Base-by-base conservation (phyloP, 495 filamentous ascomycete species). In the Neurospora discreta region DNA sequence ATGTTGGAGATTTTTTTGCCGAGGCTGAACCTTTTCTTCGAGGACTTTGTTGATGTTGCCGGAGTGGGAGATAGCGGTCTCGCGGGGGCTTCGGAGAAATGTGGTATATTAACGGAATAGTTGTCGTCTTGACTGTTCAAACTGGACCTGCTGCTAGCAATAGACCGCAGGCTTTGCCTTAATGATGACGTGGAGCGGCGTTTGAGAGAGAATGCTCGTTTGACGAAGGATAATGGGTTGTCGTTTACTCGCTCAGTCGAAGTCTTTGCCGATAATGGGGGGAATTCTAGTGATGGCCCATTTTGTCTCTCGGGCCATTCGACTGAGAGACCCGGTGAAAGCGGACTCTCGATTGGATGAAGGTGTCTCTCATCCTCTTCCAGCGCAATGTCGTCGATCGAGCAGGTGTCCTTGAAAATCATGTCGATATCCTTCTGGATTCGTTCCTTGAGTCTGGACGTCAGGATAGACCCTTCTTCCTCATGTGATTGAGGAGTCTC, bases 341-440 rank as follows among this genome's bases (percentile, higher is more conserved):
- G 52, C 26, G 52, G 52, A 65, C 18, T 26, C 7, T 69, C 70
- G 23, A 40, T 70, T 39, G 39, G 75, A 20, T 20, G 74, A 69
- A 33, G 69, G 41, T 72, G 70, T 41, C 68, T 71, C 71, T 38
- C 52, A 33, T 77, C 69, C 11, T 80, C 75, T 26, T 80, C 74
- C 15, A 81, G 81, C 4, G 74, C 71, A 67, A 76, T 76, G 69
- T 82, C 81, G 39, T 83, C 78, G 38, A 84, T 77, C 15, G 78
- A 80, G 70, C 82, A 80, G 4, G 84, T 83, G 71, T 85, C 83
- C 65, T 81, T 81, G 58, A 82, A 84, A 33, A 84, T 74, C 77
- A 78, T 82, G 43, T 81, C 80, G 33, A 85, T 79, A 72, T 85
- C 84, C 33, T 70, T 74, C 52, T 82, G 79, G 40, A 84, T 79